Base-by-base conservation (phyloP, 2,329 filamentous ascomycete species). In the Malbranchea zuffiana region DNA sequence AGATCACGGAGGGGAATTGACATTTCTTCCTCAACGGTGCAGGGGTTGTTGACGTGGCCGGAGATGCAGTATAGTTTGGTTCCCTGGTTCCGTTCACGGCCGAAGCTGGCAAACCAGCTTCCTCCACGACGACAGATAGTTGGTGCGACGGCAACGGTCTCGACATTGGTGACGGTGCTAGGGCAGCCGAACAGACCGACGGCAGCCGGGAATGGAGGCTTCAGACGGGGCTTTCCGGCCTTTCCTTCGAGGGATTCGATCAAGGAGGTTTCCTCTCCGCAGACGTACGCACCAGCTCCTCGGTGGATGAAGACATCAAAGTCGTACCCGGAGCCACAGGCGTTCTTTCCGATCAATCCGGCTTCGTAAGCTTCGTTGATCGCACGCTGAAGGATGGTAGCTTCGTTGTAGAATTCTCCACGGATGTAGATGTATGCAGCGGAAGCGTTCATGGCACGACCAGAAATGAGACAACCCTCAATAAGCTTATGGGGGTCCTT, bases 341-440 rank as follows among this genome's bases (percentile, higher is more conserved):
- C 90, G 63, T 98, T 96, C 77, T 95, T 95, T 60, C 90, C 90
- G 55, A 98, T 93, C 45, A 95, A 69, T 32, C 90, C 90, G 40
- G 82, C 88, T 56, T 82, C 76, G 66, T 98, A 98, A 42, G 90
- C 90, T 66, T 98, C 90, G 65, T 98, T 88, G 60, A 98, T 98
- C 46, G 90, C 90, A 47, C 79, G 76, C 67, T 98, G 88, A 39
- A 98, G 74, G 16, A 96, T 79, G 30, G 85, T 83, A 11, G 90
- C 90, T 66, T 98, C 90, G 57, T 94, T 77, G 60, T 94, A 84
- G 63, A 98, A 98, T 66, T 98, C 90, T 59, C 90, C 90, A 60
- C 90, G 87, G 54, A 98, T 98, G 66, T 98, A 98, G 61, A 98
- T 98, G 68, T 98, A 98, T 50, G 90, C 90, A 42, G 90, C 90